Evolutionary conservation across 768 basidiomycete species (phyloP).

Genomic region (Boletus edulis): DNA sequence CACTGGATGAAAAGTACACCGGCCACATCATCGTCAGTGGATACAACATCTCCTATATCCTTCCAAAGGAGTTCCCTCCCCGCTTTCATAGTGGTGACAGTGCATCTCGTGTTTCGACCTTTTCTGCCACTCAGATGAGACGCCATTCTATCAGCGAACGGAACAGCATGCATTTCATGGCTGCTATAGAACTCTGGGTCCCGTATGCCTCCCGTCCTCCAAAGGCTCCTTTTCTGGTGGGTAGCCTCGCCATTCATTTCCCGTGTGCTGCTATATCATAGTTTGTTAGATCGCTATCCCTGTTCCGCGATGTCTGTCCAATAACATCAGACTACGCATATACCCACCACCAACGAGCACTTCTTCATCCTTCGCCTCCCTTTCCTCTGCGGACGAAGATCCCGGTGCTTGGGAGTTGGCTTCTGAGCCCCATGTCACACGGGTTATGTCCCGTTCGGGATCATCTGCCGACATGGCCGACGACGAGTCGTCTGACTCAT

Average conservation of each 20-base stretch:
- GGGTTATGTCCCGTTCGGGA: slow-evolving; percentile 49
- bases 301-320: slow-evolving; percentile 74
- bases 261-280: slow-evolving; percentile 2
- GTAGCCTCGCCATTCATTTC: slow-evolving; percentile 15
- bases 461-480: slow-evolving; percentile 75
- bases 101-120: slow-evolving; percentile 19
- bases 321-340: slow-evolving; percentile 70
- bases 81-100: slow-evolving; percentile 26
- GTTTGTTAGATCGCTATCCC: slow-evolving; percentile 66
- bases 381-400: slow-evolving; percentile 76
- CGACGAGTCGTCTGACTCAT: slow-evolving; percentile 79
- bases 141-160: slow-evolving; percentile 56
- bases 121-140: slow-evolving; percentile 37
- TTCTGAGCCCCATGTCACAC: slow-evolving; percentile 73
- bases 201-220: slow-evolving; percentile 69
- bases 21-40: slow-evolving; percentile 75
- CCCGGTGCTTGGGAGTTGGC: slow-evolving; percentile 69
- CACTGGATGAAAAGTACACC: slow-evolving; percentile 65
- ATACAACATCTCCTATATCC: slow-evolving; percentile 73
- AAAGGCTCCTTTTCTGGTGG: slow-evolving; percentile 69
- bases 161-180: slow-evolving; percentile 72
- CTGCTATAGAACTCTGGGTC: slow-evolving; percentile 72
- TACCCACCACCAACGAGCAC: slow-evolving; percentile 55
- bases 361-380: slow-evolving; percentile 63
- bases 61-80: slow-evolving; percentile 63